phyloP scores from a whole-genome alignment of 768 basidiomycete genomes.

The Lactifluus subvellereus region DNA sequence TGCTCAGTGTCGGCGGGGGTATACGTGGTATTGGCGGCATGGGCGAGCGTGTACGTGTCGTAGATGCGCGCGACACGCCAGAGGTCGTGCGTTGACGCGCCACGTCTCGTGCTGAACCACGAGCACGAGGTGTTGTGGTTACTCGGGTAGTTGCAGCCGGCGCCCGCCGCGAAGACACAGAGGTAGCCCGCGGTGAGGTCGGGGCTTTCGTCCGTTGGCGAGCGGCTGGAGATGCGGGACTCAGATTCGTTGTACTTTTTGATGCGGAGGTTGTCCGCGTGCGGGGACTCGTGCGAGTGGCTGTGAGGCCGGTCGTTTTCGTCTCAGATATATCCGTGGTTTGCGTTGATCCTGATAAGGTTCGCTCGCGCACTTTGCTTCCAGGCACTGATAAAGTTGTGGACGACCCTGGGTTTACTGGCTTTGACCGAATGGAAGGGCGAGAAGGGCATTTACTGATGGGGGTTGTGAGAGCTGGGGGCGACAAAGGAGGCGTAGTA shows the following conservation, averaged over 20 bases:
- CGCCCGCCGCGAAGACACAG: conserved; percentile 6
- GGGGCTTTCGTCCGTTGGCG: conserved; percentile 15
- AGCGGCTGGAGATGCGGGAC: neutral
- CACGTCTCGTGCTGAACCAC: conserved; percentile 1
- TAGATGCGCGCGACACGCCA: conserved; percentile 3
- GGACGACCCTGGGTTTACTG: neutral
- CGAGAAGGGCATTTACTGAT: conserved; percentile 7
- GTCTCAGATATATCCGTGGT: conserved; percentile 6
- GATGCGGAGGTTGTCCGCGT: conserved; percentile 22
- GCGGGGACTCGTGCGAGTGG: conserved; percentile 7
- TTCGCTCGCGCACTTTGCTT: conserved; percentile 12
- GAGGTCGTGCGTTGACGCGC: conserved; percentile 10
- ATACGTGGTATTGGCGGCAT: conserved; percentile 13
- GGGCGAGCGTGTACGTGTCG: conserved; percentile 10
- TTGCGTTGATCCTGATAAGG: conserved; percentile 16
- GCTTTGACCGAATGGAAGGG: conserved; percentile 13
- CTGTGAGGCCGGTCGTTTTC: conserved; percentile 1
- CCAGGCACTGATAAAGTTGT: conserved; percentile 14
- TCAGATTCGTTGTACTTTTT: conserved; percentile 5
- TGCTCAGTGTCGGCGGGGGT: neutral
- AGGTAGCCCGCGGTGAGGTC: neutral
- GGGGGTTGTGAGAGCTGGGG: conserved; percentile 1
- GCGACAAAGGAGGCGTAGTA: conserved; percentile 8
- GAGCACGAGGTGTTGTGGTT: neutral
- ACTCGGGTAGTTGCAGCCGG: neutral